phyloP scores from a whole-genome alignment of 306 rosid genomes.

The Cucumis sativus region DNA sequence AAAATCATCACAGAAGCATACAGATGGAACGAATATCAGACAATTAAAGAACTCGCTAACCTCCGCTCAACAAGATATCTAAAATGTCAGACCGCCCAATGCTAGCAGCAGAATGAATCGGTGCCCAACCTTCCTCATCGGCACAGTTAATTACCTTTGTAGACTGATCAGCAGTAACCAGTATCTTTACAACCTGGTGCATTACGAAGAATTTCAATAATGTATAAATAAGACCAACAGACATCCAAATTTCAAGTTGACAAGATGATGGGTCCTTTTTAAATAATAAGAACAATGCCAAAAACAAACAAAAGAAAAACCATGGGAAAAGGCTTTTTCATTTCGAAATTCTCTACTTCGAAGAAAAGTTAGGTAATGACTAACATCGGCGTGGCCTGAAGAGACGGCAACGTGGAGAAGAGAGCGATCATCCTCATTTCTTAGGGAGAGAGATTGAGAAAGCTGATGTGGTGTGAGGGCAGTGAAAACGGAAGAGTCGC shows the following conservation, averaged over 20 bases:
- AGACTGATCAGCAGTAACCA: constrained; percentile 38
- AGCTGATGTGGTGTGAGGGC: constrained; percentile 32
- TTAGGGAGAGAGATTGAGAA: constrained; percentile 37
- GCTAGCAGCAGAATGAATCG: constrained; percentile 89
- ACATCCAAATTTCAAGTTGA: background rate
- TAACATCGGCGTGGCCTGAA: constrained; percentile 53
- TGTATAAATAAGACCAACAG: background rate
- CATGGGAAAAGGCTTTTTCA: background rate
- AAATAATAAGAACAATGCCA: background rate
- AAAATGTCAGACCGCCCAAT: constrained; percentile 49
- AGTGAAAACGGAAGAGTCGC: constrained; percentile 38
- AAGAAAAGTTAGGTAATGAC: background rate
- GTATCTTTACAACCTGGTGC: constrained; percentile 45
- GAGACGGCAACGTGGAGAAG: constrained; percentile 76
- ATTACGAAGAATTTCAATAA: background rate
- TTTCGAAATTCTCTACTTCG: background rate
- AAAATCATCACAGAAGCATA: background rate
- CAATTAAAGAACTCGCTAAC: constrained; percentile 10
- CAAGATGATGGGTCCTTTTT: background rate
- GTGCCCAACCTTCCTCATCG: constrained; percentile 96
- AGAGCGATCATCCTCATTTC: constrained; percentile 79
- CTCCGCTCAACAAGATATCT: constrained; percentile 44
- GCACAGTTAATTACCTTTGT: constrained; percentile 34
- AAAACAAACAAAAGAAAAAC: background rate
- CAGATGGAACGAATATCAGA: background rate